A percentile compares a stretch with the other conserved stretches of the same genome.
Conservation (phyloP, 768 basidiomycete genomes). For the Termitomyces sp. region DNA sequence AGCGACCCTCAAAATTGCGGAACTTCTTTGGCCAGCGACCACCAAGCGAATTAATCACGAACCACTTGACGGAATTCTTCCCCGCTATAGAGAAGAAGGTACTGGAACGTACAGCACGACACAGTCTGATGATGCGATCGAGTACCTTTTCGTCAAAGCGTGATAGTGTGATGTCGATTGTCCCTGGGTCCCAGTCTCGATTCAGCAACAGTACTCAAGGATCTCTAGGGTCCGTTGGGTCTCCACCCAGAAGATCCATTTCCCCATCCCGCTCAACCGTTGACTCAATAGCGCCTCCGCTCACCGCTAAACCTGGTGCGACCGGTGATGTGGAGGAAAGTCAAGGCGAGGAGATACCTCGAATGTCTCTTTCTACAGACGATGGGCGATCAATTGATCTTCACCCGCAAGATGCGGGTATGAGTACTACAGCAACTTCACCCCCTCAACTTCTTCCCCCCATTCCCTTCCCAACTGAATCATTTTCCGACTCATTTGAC, state of each 20-base stretch:
- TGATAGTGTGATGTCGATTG: conserved; percentile 49
- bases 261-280: conserved; percentile 41
- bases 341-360: conserved; percentile 48
- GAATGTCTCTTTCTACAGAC: conserved; percentile 71
- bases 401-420: conserved; percentile 38
- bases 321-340: conserved; percentile 8
- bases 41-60: conserved; percentile 95
- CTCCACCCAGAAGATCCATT: conserved; percentile 34
- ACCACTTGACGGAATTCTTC: conserved; percentile 92
- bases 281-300: conserved; percentile 40
- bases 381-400: conserved; percentile 65
- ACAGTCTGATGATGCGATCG: conserved; percentile 76
- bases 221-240: conserved; percentile 50
- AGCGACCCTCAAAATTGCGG: conserved; percentile 68
- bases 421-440: conserved; percentile 16
- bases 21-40: conserved; percentile 99
- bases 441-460: conserved; percentile 68
- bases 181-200: conserved; percentile 41
- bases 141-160: conserved; percentile 30
- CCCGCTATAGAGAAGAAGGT: conserved; percentile 90
- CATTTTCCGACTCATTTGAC: conserved; percentile 75
- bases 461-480: conserved; percentile 73
- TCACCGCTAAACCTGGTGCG: conserved; percentile 31
- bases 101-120: conserved; percentile 79
- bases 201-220: conserved; percentile 62